phyloP scores from a whole-genome alignment of 371 early-diverging fungal genomes.

The Mortierella sp. region DNA sequence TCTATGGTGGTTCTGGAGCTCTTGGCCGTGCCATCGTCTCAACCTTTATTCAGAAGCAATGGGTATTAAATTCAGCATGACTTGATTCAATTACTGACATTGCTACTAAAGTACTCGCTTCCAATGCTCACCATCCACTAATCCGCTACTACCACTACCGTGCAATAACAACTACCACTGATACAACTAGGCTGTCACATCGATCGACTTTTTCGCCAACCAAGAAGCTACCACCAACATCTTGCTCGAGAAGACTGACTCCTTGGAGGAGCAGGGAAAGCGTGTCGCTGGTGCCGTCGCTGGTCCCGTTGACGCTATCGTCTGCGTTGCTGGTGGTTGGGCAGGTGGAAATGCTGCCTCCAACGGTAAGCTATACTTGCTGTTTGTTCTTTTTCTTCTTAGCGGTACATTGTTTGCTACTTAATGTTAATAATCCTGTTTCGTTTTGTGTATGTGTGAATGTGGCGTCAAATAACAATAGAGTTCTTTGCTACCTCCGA shows the following conservation, averaged over 20 bases:
- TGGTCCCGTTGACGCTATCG: slow-evolving; percentile 80
- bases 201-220: slow-evolving; percentile 83
- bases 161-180: neutral
- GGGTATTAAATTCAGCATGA: slow-evolving; percentile 64
- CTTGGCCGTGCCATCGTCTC: slow-evolving; percentile 85
- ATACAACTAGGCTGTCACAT: slow-evolving; percentile 75
- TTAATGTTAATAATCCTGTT: neutral
- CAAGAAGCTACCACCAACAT: slow-evolving; percentile 81
- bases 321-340: slow-evolving; percentile 98
- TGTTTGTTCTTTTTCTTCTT: neutral
- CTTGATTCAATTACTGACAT: neutral
- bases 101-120: too few relatives aligned
- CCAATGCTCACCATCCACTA: too few relatives aligned
- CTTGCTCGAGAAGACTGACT: slow-evolving; percentile 59
- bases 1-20: slow-evolving; percentile 94
- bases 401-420: neutral
- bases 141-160: too few relatives aligned
- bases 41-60: slow-evolving; percentile 78
- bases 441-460: too few relatives aligned
- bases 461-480: slow-evolving; percentile 32
- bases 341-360: slow-evolving; percentile 91
- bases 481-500: slow-evolving; percentile 80
- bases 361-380: slow-evolving; percentile 61
- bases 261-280: slow-evolving; percentile 73
- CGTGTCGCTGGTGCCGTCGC: slow-evolving; percentile 61